These are phyloP conservation scores for Penicillium hordei DNA, from an alignment of 2,329 filamentous ascomycete genomes.

Conservation along the genomic window DNA sequence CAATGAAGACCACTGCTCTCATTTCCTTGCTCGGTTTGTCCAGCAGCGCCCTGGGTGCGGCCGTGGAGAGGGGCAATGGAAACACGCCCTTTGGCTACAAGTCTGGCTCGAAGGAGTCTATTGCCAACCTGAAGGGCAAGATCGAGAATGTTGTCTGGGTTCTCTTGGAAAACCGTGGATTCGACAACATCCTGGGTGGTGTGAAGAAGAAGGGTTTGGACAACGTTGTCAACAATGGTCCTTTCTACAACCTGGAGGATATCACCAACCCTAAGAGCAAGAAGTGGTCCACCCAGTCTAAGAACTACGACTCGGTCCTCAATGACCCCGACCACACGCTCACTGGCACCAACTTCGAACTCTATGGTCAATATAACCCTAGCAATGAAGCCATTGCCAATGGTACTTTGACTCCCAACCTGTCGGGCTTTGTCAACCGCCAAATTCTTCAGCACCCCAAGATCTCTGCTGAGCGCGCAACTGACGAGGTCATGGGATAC, in stretches of 20 bases:
- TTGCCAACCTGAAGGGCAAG: constrained; percentile 36
- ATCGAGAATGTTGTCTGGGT: constrained; percentile 38
- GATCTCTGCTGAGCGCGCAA: constrained; percentile 29
- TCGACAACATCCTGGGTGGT: constrained; percentile 42
- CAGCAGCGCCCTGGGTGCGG: constrained; percentile 18
- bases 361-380: constrained; percentile 40
- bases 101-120: constrained; percentile 32
- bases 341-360: constrained; percentile 44
- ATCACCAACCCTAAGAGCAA: constrained; percentile 26
- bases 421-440: constrained; percentile 41
- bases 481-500: constrained; percentile 45
- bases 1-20: constrained; percentile 25
- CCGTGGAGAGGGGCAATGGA: constrained; percentile 3
- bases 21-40: constrained; percentile 22
- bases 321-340: constrained; percentile 44
- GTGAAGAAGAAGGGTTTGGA: constrained; percentile 38
- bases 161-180: constrained; percentile 40
- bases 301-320: constrained; percentile 41
- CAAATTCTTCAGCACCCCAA: constrained; percentile 35
- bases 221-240: constrained; percentile 43
- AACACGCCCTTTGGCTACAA: constrained; percentile 25
- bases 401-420: constrained; percentile 28
- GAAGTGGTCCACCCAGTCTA: constrained; percentile 31
- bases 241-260: constrained; percentile 41
- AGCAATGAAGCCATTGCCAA: constrained; percentile 37